Evolutionary conservation across 2,329 filamentous ascomycete genomes (phyloP), one percentile per base, ranked within the genome.

Genomic region (Juglanconis oblonga): DNA sequence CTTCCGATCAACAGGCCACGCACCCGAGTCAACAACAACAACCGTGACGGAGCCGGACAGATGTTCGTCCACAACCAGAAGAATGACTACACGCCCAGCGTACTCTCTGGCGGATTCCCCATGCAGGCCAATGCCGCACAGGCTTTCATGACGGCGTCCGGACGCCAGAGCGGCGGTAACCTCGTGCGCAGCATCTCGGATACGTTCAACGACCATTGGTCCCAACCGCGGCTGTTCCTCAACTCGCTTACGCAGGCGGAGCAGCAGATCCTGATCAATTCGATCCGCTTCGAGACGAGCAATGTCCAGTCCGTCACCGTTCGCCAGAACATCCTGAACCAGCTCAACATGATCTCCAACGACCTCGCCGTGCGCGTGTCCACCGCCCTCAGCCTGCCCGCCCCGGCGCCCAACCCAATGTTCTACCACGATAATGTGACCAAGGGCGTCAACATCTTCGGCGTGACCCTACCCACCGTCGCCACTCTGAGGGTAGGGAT

Each of bases 401-500:
- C 81, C 0, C 88, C 88, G 0, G 73, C 74, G 0, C 79, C 87
- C 0, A 87, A 91, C 64, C 65, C 77, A 1, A 86, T 74, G 0
- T 91, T 81, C 75, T 92, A 91, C 74, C 85, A 91, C 71, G 74
- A 85, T 72, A 90, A 91, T 74, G 85, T 73, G 7, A 91, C 88
- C 0, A 74, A 72, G 4, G 80, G 80, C 29, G 76, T 91, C 45
- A 83, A 84, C 56, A 82, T 86, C 42, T 86, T 88, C 58, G 81
- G 80, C 52, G 73, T 75, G 49, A 79, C 79, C 4, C 78, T 91
- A 3, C 78, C 83, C 1, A 85, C 79, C 17, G 79, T 91, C 52
- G 84, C 83, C 8, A 84, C 82, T 0, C 76, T 91, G 2, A 85
- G 81, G 47, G 82, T 92, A 31, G 88, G 84, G 10, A 79, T 90